These are phyloP conservation scores for Coniella lustricola DNA, from an alignment of 2,329 filamentous ascomycete species.

Conservation along the genomic window DNA sequence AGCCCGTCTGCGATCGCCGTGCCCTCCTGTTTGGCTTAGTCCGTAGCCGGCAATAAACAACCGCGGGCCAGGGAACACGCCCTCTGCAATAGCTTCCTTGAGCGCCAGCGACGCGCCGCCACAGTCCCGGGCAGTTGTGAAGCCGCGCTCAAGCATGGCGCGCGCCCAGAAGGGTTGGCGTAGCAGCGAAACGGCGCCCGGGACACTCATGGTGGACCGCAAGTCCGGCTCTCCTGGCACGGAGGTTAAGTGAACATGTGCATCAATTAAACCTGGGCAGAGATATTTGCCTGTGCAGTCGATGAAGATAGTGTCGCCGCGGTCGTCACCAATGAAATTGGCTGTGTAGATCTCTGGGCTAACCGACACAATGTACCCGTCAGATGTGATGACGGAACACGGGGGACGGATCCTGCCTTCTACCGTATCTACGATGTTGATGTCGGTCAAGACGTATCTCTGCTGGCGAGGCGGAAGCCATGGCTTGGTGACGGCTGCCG, in stretches of 20 bases:
- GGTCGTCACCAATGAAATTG: too few species aligned
- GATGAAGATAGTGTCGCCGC: constrained; percentile 23
- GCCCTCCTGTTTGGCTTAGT: constrained; percentile 51
- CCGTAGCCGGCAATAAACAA: constrained; percentile 48
- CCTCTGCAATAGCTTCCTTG: constrained; percentile 50
- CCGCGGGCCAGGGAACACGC: constrained; percentile 46
- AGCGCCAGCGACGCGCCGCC: constrained; percentile 49
- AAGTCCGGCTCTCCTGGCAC: constrained; percentile 35
- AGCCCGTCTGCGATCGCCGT: constrained; percentile 42
- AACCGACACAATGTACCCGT: constrained; percentile 28
- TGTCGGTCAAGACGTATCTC: constrained; percentile 33
- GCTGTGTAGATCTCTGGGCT: too few species aligned
- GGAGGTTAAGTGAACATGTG: constrained; percentile 41
- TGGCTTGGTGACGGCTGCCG: constrained; percentile 24
- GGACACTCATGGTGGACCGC: constrained; percentile 27
- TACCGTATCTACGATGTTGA: constrained; percentile 35
- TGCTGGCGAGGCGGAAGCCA: constrained; percentile 28
- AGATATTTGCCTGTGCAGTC: constrained; percentile 38
- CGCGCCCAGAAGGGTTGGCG: constrained; percentile 40
- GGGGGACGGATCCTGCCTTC: constrained; percentile 25
- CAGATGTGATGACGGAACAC: constrained; percentile 27
- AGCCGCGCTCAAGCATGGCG: constrained; percentile 49
- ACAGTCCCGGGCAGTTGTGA: constrained; percentile 52
- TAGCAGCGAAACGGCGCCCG: constrained; percentile 31
- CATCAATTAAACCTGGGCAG: constrained; percentile 44